Conservation (phyloP, 148 eudicot species). For the Camellia japonica region DNA sequence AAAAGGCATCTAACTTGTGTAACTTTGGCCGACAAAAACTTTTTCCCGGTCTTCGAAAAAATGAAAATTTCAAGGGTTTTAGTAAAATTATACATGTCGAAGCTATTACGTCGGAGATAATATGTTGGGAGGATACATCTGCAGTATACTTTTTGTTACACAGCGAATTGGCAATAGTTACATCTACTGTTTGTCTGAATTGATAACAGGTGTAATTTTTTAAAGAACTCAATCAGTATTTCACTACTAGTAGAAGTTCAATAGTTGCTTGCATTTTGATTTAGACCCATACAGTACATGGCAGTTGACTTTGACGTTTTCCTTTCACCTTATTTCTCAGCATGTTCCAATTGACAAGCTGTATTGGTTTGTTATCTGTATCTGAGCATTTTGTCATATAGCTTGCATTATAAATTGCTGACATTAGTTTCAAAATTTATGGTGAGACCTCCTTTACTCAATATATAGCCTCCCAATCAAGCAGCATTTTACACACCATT, state of each 20-base stretch:
- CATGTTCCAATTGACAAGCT: neutral
- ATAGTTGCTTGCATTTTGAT: neutral
- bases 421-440: neutral
- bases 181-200: neutral
- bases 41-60: too few relatives aligned
- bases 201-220: too few relatives aligned
- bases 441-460: neutral
- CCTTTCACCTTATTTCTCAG: neutral
- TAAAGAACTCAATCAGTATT: neutral
- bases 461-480: neutral
- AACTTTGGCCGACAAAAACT: too few relatives aligned
- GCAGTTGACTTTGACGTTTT: neutral
- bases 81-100: neutral
- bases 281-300: neutral
- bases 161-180: neutral
- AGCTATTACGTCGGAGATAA: neutral
- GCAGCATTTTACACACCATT: neutral
- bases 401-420: neutral
- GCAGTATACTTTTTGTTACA: neutral
- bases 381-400: neutral
- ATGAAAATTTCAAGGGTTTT: too few relatives aligned
- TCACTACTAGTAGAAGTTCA: neutral
- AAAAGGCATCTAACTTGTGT: too few relatives aligned
- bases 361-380: neutral
- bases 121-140: neutral